phyloP scores from a whole-genome alignment of 2,329 filamentous ascomycete genomes.

The Curvularia sp. region DNA sequence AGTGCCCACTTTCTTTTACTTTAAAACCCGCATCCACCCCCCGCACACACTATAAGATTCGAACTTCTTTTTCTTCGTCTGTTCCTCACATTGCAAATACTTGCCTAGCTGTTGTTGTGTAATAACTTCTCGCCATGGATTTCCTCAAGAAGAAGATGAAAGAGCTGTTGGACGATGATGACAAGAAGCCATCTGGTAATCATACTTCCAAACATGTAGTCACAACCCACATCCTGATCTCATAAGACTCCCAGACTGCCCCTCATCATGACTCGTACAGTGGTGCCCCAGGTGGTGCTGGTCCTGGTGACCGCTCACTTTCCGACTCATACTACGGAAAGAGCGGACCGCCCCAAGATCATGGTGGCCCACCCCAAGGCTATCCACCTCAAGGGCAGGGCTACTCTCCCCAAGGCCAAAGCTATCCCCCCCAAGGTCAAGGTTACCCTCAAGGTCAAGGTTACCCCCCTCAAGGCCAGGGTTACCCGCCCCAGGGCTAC shows the following conservation, averaged over 20 bases:
- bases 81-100: background rate
- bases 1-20: conserved; percentile 21
- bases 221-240: background rate
- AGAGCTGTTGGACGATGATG: conserved; percentile 53
- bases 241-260: conserved; percentile 14
- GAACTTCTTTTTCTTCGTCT: conserved; percentile 15
- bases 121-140: conserved; percentile 45
- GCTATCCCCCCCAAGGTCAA: conserved; percentile 33
- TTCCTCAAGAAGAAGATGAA: conserved; percentile 58
- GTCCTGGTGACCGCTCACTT: conserved; percentile 31
- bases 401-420: conserved; percentile 27
- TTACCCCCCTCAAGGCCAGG: conserved; percentile 29
- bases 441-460: conserved; percentile 32
- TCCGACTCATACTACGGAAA: conserved; percentile 33
- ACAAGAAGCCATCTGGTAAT: conserved; percentile 43
- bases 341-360: conserved; percentile 18
- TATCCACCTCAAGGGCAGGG: conserved; percentile 33
- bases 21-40: conserved; percentile 32
- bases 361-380: conserved; percentile 2
- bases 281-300: conserved; percentile 25
- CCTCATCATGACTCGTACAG: conserved; percentile 1
- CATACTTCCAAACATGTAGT: background rate
- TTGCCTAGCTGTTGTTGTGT: background rate
- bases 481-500: conserved; percentile 35
- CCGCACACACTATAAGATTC: conserved; percentile 14